Evolutionary conservation across 352 stramenopile species (phyloP).

Genomic region (Pythium utonaiense): DNA sequence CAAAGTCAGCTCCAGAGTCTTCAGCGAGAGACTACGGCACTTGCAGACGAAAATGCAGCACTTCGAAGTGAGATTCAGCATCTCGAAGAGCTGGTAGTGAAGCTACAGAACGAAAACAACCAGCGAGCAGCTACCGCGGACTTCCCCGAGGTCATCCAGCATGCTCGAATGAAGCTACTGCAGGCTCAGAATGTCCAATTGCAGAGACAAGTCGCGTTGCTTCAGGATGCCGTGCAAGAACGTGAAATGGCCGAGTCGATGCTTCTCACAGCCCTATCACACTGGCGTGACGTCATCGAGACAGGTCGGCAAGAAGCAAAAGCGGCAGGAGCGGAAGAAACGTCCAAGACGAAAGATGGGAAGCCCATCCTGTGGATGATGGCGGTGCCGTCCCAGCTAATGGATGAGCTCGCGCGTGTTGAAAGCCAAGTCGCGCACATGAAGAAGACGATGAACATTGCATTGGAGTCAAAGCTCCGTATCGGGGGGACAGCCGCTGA

Average conservation of each 20-base stretch:
- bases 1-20: constrained; percentile 37
- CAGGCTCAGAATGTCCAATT: constrained; percentile 67
- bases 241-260: constrained; percentile 35
- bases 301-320: constrained; percentile 38
- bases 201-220: constrained; percentile 40
- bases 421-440: constrained; percentile 20
- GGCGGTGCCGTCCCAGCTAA: constrained; percentile 10
- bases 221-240: constrained; percentile 35
- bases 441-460: constrained; percentile 9
- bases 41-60: constrained; percentile 38
- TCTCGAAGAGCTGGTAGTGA: constrained; percentile 35
- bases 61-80: constrained; percentile 45
- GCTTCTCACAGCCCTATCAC: constrained; percentile 31
- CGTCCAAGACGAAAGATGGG: constrained; percentile 11
- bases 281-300: constrained; percentile 44
- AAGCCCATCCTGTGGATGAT: constrained; percentile 29
- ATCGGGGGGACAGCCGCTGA: constrained; percentile 14
- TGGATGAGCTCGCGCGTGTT: constrained; percentile 20
- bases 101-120: constrained; percentile 31
- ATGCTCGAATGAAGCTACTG: constrained; percentile 32
- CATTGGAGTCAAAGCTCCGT: constrained; percentile 17
- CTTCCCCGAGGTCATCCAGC: neutral
- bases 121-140: neutral
- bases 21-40: constrained; percentile 36
- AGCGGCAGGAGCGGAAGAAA: constrained; percentile 31